Conservation (phyloP, 169 alveolate species). For the Cryptosporidium muris region DNA sequence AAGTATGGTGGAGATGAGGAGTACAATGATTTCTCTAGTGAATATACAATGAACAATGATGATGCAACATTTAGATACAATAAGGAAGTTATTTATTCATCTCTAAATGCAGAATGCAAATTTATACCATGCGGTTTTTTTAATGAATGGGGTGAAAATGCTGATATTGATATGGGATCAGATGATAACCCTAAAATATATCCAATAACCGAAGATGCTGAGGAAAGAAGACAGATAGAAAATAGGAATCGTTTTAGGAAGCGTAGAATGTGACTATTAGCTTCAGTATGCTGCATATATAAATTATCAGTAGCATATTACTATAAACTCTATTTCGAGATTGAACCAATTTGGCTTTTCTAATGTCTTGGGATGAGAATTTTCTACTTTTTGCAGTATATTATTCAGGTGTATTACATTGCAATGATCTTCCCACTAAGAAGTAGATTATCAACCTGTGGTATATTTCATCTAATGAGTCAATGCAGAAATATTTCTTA, state of each 20-base stretch:
- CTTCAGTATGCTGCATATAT: too few species aligned
- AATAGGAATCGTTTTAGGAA: slow-evolving; percentile 57
- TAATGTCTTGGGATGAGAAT: too few species aligned
- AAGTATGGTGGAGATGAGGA: slow-evolving; percentile 4
- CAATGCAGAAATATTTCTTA: background rate
- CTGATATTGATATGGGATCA: slow-evolving; percentile 59
- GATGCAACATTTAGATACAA: background rate
- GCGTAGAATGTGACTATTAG: slow-evolving; percentile 13
- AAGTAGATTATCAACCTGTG: too few species aligned
- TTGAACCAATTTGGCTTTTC: too few species aligned
- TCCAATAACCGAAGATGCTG: slow-evolving; percentile 53
- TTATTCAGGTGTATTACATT: too few species aligned
- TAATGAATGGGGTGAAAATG: slow-evolving; percentile 39
- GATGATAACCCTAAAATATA: slow-evolving; percentile 42
- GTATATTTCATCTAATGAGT: too few species aligned
- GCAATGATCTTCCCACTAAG: too few species aligned
- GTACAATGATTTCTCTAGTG: slow-evolving; percentile 22
- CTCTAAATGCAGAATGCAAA: background rate
- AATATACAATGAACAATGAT: background rate
- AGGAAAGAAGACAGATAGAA: slow-evolving; percentile 45
- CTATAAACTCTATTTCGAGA: too few species aligned
- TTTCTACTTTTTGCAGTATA: too few species aligned
- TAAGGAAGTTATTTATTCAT: background rate
- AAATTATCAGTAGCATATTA: too few species aligned
- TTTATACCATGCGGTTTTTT: slow-evolving; percentile 22